Evolutionary conservation across 2,329 filamentous ascomycete species (phyloP).

Genomic region (Colletotrichum sp.): DNA sequence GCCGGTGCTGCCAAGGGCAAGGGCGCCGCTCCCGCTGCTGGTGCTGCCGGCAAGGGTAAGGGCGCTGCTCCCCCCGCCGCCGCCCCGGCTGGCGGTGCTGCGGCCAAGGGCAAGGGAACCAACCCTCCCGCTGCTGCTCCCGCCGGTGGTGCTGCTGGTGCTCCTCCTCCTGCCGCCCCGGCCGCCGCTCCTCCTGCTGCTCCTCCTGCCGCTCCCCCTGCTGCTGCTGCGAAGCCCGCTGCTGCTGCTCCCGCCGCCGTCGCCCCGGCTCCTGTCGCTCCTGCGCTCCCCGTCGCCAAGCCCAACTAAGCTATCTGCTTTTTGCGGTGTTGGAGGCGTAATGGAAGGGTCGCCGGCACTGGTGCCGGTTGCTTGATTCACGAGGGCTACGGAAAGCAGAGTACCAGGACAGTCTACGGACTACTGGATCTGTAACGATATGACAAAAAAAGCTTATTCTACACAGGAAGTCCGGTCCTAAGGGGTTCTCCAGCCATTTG

Average conservation of each 20-base stretch:
- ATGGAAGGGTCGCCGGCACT: constrained; percentile 4
- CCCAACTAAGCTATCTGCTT: not conserved
- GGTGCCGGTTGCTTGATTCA: not conserved
- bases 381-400: not conserved
- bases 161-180: not conserved
- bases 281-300: constrained; percentile 1
- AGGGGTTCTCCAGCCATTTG: not conserved
- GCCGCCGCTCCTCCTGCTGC: not conserved
- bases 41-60: constrained; percentile 1
- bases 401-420: not conserved
- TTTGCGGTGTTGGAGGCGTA: not conserved
- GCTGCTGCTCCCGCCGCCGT: not conserved
- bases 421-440: not conserved
- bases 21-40: constrained; percentile 1
- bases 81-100: not conserved
- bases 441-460: not conserved
- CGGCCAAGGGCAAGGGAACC: constrained; percentile 7
- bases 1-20: not conserved
- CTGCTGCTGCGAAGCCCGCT: not conserved
- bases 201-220: not conserved
- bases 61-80: not conserved
- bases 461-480: not conserved
- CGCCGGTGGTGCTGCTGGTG: not conserved
- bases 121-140: not conserved
- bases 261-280: constrained; percentile 6